Percentiles rank a stretch among this genome's conserved stretches.
phyloP scores from a whole-genome alignment of 2,329 filamentous ascomycete genomes.

The Microdochium nivale region DNA sequence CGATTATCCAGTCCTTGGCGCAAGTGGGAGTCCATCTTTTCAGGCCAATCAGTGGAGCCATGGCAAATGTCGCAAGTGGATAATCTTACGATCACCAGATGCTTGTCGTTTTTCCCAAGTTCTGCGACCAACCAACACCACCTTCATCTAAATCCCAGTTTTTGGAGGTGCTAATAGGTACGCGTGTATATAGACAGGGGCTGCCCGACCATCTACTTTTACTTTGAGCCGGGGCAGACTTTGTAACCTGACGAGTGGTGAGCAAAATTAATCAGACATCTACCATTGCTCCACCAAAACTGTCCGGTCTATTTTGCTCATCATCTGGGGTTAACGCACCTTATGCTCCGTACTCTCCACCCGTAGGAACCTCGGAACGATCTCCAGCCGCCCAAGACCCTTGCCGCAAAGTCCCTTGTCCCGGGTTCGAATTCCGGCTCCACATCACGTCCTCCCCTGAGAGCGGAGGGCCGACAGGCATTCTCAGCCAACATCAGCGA shows the following conservation, averaged over 20 bases:
- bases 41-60: neutral
- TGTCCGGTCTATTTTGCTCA: too few species aligned
- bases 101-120: neutral
- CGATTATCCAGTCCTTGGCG: neutral
- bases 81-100: neutral
- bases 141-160: neutral
- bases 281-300: too few species aligned
- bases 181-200: neutral
- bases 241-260: too few species aligned
- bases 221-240: neutral
- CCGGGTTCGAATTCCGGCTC: neutral
- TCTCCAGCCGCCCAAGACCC: neutral
- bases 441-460: neutral
- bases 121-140: neutral
- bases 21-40: neutral
- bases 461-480: neutral
- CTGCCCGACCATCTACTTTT: neutral
- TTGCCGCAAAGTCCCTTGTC: neutral
- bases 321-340: too few species aligned
- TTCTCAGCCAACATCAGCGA: neutral
- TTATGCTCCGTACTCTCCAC: neutral
- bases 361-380: neutral
- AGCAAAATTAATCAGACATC: too few species aligned
- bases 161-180: neutral
- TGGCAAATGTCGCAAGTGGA: neutral